A percentile compares a stretch with the other conserved stretches of the same genome.
These are phyloP conservation scores for Collybiopsis luxurians DNA, from an alignment of 768 basidiomycete genomes.

Conservation along the genomic window DNA sequence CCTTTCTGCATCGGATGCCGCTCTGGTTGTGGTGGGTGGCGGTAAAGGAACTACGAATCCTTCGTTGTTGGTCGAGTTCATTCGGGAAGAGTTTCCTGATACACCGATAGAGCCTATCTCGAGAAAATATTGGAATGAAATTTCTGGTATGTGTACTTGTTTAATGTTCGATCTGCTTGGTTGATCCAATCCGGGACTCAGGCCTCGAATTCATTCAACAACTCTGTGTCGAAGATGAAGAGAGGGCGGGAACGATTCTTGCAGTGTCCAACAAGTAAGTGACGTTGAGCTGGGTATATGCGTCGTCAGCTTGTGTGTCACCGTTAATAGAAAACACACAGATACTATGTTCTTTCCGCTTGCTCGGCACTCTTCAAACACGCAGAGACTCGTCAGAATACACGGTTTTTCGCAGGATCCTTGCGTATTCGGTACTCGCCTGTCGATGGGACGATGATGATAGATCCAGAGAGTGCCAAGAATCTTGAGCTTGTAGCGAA, in stretches of 20 bases:
- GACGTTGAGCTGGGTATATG: constrained; percentile 23
- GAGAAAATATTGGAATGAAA: constrained; percentile 85
- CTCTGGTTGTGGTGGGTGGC: constrained; percentile 27
- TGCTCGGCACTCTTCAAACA: constrained; percentile 86
- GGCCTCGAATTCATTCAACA: constrained; percentile 80
- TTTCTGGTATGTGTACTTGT: constrained; percentile 47
- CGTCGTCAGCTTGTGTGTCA: constrained; percentile 1
- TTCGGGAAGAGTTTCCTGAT: constrained; percentile 72
- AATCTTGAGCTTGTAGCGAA: constrained; percentile 91
- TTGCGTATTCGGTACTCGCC: constrained; percentile 74
- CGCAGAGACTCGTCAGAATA: constrained; percentile 66
- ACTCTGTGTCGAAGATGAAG: constrained; percentile 77
- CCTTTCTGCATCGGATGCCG: constrained; percentile 53
- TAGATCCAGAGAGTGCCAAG: constrained; percentile 84
- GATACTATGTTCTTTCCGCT: constrained; percentile 89
- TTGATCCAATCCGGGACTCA: constrained; percentile 22
- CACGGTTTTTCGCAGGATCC: constrained; percentile 65
- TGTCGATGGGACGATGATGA: constrained; percentile 91
- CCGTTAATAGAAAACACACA: constrained; percentile 29
- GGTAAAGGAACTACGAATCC: constrained; percentile 44
- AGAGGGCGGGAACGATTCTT: constrained; percentile 75
- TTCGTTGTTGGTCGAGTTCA: constrained; percentile 67
- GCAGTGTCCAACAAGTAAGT: constrained; percentile 76
- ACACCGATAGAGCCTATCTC: constrained; percentile 67
- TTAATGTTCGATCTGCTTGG: constrained; percentile 1